Base-by-base conservation (phyloP, 768 basidiomycete genomes). In the Kwoniella sp. region DNA sequence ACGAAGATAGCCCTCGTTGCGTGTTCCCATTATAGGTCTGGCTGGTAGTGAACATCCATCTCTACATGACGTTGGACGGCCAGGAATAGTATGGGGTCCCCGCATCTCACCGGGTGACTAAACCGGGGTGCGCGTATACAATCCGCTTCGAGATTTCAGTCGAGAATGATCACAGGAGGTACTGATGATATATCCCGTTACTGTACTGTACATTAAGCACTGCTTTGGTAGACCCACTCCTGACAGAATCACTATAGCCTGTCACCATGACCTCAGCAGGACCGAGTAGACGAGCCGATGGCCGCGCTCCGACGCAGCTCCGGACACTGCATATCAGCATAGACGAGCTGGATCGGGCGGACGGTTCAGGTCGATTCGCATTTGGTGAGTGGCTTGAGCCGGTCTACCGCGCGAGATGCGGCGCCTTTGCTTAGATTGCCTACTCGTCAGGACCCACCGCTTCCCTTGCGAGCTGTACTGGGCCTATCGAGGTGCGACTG, bases 401-500 rank as follows among this genome's bases (percentile, higher is more conserved):
- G n/a, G n/a, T n/a, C n/a, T n/a, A 8, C 0, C 26, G 14, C 19
- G 14, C 6, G 17, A 22, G 29, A 47, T 20, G 19, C 10, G 38
- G 9, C 38, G 38, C 9, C 32, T 33, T 27, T 49, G 5, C n/a
- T 29, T 15, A 14, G 7, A n/a, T 15, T 17, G 22, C 20, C 27
- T n/a, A 17, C 6, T 4, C n/a, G n/a, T n/a, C 50, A 76, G 75
- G 75, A 9, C 56, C 69, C 1, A 69, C 66, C 2, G 43, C 73
- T 1, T 69, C 75, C 0, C 50, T 78, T 0, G 74, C 74, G 0
- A 69, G 69, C 6, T 66, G 76, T 34, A 58, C 71, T 22, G 77
- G 77, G 5, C 77, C 77, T 2, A 62, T 70, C 2, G 77, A 78
- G 48, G 76, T 77, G 3, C 56, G 75, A 17, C 51, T 77, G 11